phyloP scores from a whole-genome alignment of 495 filamentous ascomycete genomes.

The Podospora comata region DNA sequence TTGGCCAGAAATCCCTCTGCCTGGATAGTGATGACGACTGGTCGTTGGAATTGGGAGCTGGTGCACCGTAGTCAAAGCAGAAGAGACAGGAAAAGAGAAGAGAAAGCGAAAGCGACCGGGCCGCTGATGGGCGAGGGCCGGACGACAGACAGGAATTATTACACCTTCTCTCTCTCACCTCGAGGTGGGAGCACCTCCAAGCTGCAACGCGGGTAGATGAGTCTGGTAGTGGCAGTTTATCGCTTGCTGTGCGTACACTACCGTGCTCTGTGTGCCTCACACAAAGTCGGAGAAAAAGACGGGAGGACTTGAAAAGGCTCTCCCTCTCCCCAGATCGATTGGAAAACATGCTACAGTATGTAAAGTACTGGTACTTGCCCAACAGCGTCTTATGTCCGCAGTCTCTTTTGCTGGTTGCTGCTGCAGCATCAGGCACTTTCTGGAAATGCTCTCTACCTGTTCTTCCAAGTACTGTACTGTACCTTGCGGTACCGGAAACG shows the following conservation, averaged over 20 bases:
- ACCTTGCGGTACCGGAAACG: conserved; percentile 8
- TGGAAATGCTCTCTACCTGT: too few relatives aligned
- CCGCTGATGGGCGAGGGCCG: background rate
- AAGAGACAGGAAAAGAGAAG: background rate
- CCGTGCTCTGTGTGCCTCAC: background rate
- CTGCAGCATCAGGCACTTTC: too few relatives aligned
- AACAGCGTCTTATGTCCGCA: too few relatives aligned
- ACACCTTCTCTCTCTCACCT: background rate
- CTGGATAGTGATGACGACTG: background rate
- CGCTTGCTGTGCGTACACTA: background rate
- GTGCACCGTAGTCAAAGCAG: background rate
- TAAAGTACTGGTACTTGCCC: too few relatives aligned
- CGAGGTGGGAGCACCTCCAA: background rate
- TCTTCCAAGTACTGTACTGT: background rate
- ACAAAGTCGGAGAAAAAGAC: conserved; percentile 12
- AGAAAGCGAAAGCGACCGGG: background rate
- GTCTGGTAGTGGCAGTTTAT: conserved; percentile 5
- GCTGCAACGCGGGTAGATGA: background rate
- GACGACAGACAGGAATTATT: background rate
- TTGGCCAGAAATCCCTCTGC: conserved; percentile 1
- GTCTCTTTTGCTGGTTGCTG: too few relatives aligned
- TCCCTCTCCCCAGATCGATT: background rate
- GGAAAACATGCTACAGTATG: background rate
- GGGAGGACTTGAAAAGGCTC: background rate
- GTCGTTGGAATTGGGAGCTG: background rate